A percentile compares a stretch with the other conserved stretches of the same genome.
Conservation (phyloP, 805 yeast species). For the Maudiozyma barnettii region DNA sequence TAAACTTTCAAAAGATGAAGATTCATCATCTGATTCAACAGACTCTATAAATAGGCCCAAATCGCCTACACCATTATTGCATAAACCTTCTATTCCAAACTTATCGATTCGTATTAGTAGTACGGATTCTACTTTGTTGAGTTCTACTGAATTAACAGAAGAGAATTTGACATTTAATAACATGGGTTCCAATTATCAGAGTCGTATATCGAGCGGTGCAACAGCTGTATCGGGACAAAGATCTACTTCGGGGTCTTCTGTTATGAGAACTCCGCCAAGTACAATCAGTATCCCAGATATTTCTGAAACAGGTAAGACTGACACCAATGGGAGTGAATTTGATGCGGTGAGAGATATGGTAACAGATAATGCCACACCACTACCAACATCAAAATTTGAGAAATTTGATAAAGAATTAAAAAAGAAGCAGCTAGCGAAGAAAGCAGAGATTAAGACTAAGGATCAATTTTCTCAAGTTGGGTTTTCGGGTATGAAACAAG, state of each 20-base stretch:
- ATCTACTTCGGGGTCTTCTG: not conserved
- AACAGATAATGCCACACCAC: slow-evolving; percentile 4
- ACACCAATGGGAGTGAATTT: slow-evolving; percentile 1
- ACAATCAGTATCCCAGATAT: not conserved
- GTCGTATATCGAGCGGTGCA: not conserved
- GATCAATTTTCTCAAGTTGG: slow-evolving; percentile 29
- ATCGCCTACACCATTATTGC: slow-evolving; percentile 3
- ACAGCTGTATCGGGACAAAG: not conserved
- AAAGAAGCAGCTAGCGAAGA: slow-evolving; percentile 5
- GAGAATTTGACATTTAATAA: not conserved
- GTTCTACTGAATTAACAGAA: slow-evolving; percentile 3
- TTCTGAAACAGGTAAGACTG: too few species aligned
- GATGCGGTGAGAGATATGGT: slow-evolving; percentile 8
- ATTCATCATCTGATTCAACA: not conserved
- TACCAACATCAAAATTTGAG: slow-evolving; percentile 14
- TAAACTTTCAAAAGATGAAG: slow-evolving; percentile 2
- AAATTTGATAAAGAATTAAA: slow-evolving; percentile 24
- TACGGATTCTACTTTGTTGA: slow-evolving; percentile 8
- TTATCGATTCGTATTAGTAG: slow-evolving; percentile 13
- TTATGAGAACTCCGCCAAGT: not conserved
- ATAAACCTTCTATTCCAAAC: slow-evolving; percentile 5
- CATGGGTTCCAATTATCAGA: not conserved
- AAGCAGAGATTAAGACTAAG: slow-evolving; percentile 5
- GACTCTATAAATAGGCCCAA: slow-evolving; percentile 9
- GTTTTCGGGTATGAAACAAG: slow-evolving; percentile 37